Percentiles rank a stretch among this genome's conserved stretches.
phyloP scores from a whole-genome alignment of 2,329 filamentous ascomycete genomes.

The Cytospora leucostoma region DNA sequence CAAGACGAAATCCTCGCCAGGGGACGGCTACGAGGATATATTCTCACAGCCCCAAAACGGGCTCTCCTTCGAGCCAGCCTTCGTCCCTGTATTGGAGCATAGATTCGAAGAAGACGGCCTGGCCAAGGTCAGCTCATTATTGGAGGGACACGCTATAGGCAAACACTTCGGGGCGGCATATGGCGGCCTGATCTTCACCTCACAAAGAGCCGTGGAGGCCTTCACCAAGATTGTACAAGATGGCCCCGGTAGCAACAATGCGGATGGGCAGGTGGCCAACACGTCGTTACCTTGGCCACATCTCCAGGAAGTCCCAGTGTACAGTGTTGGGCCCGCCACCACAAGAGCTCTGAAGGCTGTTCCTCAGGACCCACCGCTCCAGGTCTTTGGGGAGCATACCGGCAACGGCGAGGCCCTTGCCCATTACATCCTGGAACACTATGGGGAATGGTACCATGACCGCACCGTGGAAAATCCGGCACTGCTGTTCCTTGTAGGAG shows the following conservation, averaged over 20 bases:
- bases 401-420: conserved; percentile 84
- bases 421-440: conserved; percentile 76
- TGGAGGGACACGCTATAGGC: conserved; percentile 49
- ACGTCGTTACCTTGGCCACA: conserved; percentile 48
- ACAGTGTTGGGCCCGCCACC: conserved; percentile 80
- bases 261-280: conserved; percentile 1
- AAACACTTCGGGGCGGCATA: conserved; percentile 49
- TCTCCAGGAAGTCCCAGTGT: conserved; percentile 62
- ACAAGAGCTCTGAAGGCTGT: conserved; percentile 69
- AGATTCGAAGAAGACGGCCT: conserved; percentile 63
- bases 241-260: conserved; percentile 42
- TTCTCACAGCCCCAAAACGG: conserved; percentile 52
- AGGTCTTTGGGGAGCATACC: conserved; percentile 76
- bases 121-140: conserved; percentile 50
- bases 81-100: conserved; percentile 78
- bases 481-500: conserved; percentile 85
- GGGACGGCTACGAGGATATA: conserved; percentile 71
- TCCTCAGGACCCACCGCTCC: conserved; percentile 50
- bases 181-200: conserved; percentile 82
- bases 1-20: conserved; percentile 74
- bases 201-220: conserved; percentile 79
- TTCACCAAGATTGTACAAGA: conserved; percentile 65
- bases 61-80: conserved; percentile 60
- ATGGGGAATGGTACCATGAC: conserved; percentile 55
- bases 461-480: conserved; percentile 56